Base-by-base conservation (phyloP, 805 yeast genomes). In the Barnettozyma siamensis region DNA sequence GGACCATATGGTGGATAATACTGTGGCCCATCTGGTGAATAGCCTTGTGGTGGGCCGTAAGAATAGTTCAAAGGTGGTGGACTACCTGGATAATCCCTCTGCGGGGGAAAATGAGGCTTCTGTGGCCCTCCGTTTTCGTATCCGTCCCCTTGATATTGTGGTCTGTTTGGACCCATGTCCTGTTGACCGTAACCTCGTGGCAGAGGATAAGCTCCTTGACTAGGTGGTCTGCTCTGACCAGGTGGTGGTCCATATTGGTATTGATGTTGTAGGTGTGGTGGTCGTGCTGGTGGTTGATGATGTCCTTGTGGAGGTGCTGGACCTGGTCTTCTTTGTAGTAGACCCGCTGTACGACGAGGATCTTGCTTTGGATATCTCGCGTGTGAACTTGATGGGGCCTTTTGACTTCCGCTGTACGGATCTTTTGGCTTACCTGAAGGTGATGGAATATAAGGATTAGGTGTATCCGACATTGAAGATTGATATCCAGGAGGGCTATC, bases 251-350 rank as follows among this genome's bases (percentile, higher is more conserved):
- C 13, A 9, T 35, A 29, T 19, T 38, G 45, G 15, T 13, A 41
- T 5, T 34, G 31, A 16, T 12, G 17, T 18, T 13, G 40, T 7
- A 31, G 31, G 16, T 12, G 17, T 18, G 16, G 40, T 7, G 34
- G 29, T 23, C 29, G 35, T 2, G 8, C 31, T 15, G 34, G 39
- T 2, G 31, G 37, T 18, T 20, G 44, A 15, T 30, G 38, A n/a
- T 5, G 16, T 15, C 44, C 39, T 30, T 29, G 33, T n/a, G 33
- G 44, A 8, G 31, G 35, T 23, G 37, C 44, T 28, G n/a, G 43
- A 12, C 18, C 33, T 20, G 12, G 20, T 21, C 15, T 33, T 10
- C 33, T 28, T 20, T 19, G 35, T 20, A 13, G 10, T 33, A 11
- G 26, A 18, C 9, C 5, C 20, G 16, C 15, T 20, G 27, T 18